Percentiles rank a stretch among this genome's conserved stretches.
Evolutionary conservation across 2,329 filamentous ascomycete genomes (phyloP).

Genomic region (Fusarium xylarioides): DNA sequence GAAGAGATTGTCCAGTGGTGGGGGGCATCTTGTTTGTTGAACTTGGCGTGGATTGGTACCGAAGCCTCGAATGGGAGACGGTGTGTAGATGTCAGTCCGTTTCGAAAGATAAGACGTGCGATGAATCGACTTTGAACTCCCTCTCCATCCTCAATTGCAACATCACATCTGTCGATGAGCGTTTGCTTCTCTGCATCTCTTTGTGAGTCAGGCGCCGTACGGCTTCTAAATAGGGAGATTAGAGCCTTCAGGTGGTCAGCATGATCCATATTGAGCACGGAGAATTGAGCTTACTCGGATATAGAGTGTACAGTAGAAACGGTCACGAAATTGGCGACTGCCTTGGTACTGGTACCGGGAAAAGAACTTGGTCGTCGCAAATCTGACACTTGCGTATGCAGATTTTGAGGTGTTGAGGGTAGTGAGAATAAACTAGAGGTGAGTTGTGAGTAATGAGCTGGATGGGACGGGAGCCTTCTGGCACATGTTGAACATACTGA

Average conservation of each 20-base stretch:
- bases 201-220: conserved; percentile 66
- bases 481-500: conserved; percentile 56
- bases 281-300: conserved; percentile 64
- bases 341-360: conserved; percentile 74
- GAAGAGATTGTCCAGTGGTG: conserved; percentile 80
- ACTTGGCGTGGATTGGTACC: conserved; percentile 79
- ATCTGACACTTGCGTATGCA: conserved; percentile 77
- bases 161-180: conserved; percentile 77
- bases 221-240: conserved; percentile 77
- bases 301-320: conserved; percentile 79
- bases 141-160: conserved; percentile 75
- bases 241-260: conserved; percentile 59
- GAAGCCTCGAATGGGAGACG: conserved; percentile 78
- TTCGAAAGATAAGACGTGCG: conserved; percentile 77
- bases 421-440: conserved; percentile 72
- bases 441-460: not conserved
- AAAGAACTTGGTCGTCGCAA: conserved; percentile 76
- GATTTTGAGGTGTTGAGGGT: conserved; percentile 84
- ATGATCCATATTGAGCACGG: not conserved
- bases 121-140: conserved; percentile 78
- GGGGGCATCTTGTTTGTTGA: conserved; percentile 70
- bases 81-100: conserved; percentile 81
- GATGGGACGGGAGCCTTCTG: too few relatives aligned
- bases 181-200: conserved; percentile 71
- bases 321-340: conserved; percentile 59